Conservation (phyloP, 768 basidiomycete genomes). For the Suillus americanus region DNA sequence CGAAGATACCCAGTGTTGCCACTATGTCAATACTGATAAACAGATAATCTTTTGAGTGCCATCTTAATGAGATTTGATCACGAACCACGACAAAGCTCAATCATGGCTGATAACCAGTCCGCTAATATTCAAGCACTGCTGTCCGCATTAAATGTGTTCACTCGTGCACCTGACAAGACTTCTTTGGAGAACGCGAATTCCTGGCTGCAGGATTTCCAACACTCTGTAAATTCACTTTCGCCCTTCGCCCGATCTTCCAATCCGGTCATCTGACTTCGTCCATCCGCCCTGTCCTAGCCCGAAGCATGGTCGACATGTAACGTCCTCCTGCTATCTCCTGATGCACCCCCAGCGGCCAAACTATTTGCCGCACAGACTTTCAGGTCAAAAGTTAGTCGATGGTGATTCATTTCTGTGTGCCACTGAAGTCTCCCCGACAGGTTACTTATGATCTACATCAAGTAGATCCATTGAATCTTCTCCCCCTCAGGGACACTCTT, state of each 20-base stretch:
- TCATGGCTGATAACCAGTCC: constrained; percentile 44
- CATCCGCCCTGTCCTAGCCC: constrained; percentile 71
- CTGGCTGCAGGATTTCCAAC: constrained; percentile 99
- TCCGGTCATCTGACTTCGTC: constrained; percentile 65
- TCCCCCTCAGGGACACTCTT: constrained; percentile 86
- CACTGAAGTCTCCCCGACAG: constrained; percentile 46
- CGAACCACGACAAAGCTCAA: constrained; percentile 3
- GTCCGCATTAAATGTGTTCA: constrained; percentile 78
- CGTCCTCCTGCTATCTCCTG: constrained; percentile 78
- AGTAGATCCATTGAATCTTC: constrained; percentile 69
- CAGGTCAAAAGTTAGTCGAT: constrained; percentile 75
- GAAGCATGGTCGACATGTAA: constrained; percentile 98
- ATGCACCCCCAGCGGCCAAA: constrained; percentile 77
- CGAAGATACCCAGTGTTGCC: constrained; percentile 37
- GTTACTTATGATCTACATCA: constrained; percentile 94
- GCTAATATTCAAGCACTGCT: constrained; percentile 65
- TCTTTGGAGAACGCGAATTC: constrained; percentile 86
- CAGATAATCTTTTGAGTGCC: constrained; percentile 20
- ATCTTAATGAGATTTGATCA: constrained; percentile 2
- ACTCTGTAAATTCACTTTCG: constrained; percentile 91
- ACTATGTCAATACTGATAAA: constrained; percentile 33
- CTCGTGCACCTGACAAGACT: constrained; percentile 76
- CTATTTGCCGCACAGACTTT: constrained; percentile 97
- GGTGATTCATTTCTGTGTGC: constrained; percentile 5
- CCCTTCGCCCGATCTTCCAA: constrained; percentile 56